Evolutionary conservation across 140 eudicot species (phyloP).

Genomic region (Stevia rebaudiana): DNA sequence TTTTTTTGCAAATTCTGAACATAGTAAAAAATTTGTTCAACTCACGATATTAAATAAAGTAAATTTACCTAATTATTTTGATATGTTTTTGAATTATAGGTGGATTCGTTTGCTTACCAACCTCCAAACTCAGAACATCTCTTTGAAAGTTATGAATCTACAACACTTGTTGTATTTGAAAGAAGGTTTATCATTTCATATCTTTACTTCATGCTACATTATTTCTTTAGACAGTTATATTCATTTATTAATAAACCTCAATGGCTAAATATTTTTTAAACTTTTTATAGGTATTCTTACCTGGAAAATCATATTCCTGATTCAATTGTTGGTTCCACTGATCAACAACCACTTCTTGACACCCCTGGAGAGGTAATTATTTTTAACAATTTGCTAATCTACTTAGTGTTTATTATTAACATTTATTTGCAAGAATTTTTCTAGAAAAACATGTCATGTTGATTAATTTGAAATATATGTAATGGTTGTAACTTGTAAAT

Average conservation of each 20-base stretch:
- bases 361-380: conserved; percentile 83
- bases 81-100: conserved; percentile 42
- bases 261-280: not conserved
- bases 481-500: conserved; percentile 16
- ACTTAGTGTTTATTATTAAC: not conserved
- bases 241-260: not conserved
- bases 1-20: not conserved
- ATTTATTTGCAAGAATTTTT: not conserved
- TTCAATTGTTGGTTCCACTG: conserved; percentile 62
- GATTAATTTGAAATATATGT: not conserved
- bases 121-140: conserved; percentile 72
- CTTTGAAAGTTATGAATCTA: conserved; percentile 47
- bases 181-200: conserved; percentile 47
- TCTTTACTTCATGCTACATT: not conserved
- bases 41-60: not conserved
- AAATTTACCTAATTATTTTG: not conserved
- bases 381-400: not conserved
- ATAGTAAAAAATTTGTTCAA: not conserved
- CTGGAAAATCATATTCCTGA: conserved; percentile 54
- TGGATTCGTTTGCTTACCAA: conserved; percentile 83
- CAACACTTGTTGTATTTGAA: conserved; percentile 78
- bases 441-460: not conserved
- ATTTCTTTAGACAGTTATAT: not conserved
- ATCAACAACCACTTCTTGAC: conserved; percentile 84
- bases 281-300: conserved; percentile 48